These are phyloP conservation scores for Trypanosoma conorhini DNA, from an alignment of 208 protist genomes.

Conservation along the genomic window DNA sequence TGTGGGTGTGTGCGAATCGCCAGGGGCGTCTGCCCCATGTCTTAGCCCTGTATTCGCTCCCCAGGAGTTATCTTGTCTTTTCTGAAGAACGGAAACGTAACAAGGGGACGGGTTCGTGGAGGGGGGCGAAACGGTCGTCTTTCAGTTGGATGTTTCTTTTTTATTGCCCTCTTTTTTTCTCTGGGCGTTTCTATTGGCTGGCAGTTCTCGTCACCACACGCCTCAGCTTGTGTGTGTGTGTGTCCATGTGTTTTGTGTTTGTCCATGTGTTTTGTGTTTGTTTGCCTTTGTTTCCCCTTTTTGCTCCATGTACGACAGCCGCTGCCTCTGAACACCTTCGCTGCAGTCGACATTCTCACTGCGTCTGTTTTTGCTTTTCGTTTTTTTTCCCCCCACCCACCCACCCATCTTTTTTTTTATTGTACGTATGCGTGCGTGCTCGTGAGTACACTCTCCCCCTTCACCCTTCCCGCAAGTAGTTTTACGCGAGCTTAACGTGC, in stretches of 20 bases:
- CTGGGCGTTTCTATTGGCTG: background rate
- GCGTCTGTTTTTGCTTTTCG: no score
- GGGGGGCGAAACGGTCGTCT: no score
- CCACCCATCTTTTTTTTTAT: background rate
- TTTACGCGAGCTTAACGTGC: no score
- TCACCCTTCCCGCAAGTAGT: no score
- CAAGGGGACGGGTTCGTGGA: no score
- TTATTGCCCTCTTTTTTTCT: no score
- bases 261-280: constrained; percentile 10
- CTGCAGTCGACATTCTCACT: background rate
- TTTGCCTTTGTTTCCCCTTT: constrained; percentile 17
- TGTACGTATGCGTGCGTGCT: constrained; percentile 12
- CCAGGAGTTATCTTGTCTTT: no score
- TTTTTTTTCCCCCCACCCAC: constrained; percentile 8
- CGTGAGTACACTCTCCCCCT: background rate
- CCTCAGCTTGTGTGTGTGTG: background rate
- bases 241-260: constrained; percentile 5
- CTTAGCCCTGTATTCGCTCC: no score
- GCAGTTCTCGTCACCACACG: background rate
- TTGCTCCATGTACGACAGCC: background rate
- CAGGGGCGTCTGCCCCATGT: no score
- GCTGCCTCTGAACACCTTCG: background rate
- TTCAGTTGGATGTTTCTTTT: no score
- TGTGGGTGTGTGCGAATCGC: no score
- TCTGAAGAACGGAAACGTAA: no score